Evolutionary conservation across 2,329 filamentous ascomycete species (phyloP).

Genomic region (Aureobasidium sp.): DNA sequence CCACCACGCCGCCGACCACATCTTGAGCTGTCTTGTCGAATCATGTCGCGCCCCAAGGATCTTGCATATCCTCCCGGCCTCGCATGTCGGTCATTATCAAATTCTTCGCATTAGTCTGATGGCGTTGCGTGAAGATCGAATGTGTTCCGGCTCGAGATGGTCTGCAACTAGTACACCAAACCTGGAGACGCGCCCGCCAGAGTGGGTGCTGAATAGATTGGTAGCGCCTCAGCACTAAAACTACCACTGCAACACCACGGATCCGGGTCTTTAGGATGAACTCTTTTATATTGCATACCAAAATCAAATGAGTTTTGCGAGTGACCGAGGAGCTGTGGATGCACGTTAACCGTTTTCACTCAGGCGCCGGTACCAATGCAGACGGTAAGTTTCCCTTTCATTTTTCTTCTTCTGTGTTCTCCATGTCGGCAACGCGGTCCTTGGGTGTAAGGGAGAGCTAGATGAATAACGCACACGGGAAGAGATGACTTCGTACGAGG

Average conservation of each 20-base stretch:
- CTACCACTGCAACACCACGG: neutral
- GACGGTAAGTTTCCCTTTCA: neutral
- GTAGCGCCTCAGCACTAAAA: neutral
- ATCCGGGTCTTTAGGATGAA: neutral
- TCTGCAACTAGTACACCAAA: neutral
- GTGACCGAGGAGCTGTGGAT: slow-evolving; percentile 3
- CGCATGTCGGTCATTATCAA: neutral
- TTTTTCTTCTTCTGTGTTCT: slow-evolving; percentile 12
- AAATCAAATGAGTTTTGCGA: neutral
- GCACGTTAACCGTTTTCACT: slow-evolving; percentile 18
- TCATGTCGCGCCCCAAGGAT: slow-evolving; percentile 10
- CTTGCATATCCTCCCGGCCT: neutral
- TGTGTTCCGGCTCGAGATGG: neutral
- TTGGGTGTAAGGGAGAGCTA: slow-evolving; percentile 5
- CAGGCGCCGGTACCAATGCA: slow-evolving; percentile 18
- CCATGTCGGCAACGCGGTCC: slow-evolving; percentile 3
- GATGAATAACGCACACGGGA: neutral
- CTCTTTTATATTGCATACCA: slow-evolving; percentile 10
- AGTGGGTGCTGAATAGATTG: slow-evolving; percentile 15
- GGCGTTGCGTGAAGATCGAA: neutral
- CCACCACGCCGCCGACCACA: neutral
- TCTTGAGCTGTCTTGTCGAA: neutral
- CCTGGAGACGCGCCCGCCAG: slow-evolving; percentile 2
- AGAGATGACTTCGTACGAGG: slow-evolving; percentile 5
- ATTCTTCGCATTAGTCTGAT: slow-evolving; percentile 6